Evolutionary conservation across 2,329 filamentous ascomycete species (phyloP), one percentile per base, ranked within the genome.

Genomic region (Botrytis elliptica): DNA sequence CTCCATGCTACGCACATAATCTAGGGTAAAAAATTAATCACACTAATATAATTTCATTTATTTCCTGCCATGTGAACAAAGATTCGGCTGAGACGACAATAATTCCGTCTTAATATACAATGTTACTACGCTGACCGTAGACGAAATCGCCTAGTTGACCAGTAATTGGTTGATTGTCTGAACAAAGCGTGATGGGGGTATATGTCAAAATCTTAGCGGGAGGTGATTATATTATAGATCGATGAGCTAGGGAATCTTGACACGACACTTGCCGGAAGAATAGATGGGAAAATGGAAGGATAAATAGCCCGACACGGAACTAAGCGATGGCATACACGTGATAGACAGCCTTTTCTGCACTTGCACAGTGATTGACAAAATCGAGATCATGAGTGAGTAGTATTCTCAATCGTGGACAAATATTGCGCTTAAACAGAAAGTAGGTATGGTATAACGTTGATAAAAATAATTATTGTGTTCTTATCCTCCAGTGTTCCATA

Each of bases 41-140:
- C n/a, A 44, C 0, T 16, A 63, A 38, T 38, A 49, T 38, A 38
- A 63, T 20, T 63, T 63, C 40, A 63, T 70, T 29, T 70, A 63
- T 71, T 64, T 64, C 5, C 25, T 29, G 36, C 57, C 57, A 64
- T 71, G 69, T 71, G 57, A 63, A 49, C 69, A 71, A 29, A 46
- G 5, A 7, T 64, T 49, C 69, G 69, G 69, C 42, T 71, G 29
- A 64, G 20, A 64, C 20, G 22, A 46, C 33, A 40, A 64, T 29
- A 42, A 29, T 63, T 22, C 69, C 69, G 69, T 64, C 40, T 36
- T 40, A 10, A 33, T 69, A 57, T 57, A 57, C 16, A 33, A 57
- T 14, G 6, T 29, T 55, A 29, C 52, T n/a, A 55, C n/a, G n/a
- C 52, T 57, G 7, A 57, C 14, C 6, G 14, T 57, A 57, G 14